Conservation (phyloP, 495 filamentous ascomycete genomes). For the Cenococcum geophilum region DNA sequence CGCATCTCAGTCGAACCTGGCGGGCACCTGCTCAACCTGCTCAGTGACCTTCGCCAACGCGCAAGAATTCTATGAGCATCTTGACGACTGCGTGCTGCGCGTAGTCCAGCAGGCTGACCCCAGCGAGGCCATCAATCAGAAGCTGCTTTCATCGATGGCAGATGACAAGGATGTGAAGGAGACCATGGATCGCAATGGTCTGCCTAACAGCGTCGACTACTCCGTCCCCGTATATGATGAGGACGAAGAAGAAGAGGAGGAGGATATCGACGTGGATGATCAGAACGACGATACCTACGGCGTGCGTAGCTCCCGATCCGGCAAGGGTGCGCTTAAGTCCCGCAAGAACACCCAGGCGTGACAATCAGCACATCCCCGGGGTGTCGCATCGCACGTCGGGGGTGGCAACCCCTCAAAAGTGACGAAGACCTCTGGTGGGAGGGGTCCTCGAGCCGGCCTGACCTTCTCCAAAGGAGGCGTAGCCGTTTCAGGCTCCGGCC, state of each 20-base stretch:
- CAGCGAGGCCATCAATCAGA: slow-evolving; percentile 90
- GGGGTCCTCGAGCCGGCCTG: slow-evolving; percentile 40
- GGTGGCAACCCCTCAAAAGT: slow-evolving; percentile 47
- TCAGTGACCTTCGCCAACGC: slow-evolving; percentile 84
- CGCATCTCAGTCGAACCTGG: slow-evolving; percentile 42
- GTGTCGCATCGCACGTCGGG: slow-evolving; percentile 50
- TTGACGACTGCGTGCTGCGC: slow-evolving; percentile 96
- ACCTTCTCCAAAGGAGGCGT: slow-evolving; percentile 46
- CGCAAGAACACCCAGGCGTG: slow-evolving; percentile 44
- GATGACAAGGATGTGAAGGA: slow-evolving; percentile 75
- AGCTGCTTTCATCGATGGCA: slow-evolving; percentile 72
- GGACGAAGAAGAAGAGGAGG: slow-evolving; percentile 50
- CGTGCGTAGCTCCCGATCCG: slow-evolving; percentile 44
- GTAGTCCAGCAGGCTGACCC: slow-evolving; percentile 98
- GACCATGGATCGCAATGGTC: slow-evolving; percentile 74
- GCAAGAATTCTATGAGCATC: slow-evolving; percentile 98
- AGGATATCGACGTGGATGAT: slow-evolving; percentile 60
- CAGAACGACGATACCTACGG: slow-evolving; percentile 56
- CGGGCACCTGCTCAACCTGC: slow-evolving; percentile 93
- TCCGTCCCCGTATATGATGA: slow-evolving; percentile 47
- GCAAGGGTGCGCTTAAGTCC: slow-evolving; percentile 45
- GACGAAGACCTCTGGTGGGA: slow-evolving; percentile 37
- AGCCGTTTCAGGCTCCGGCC: slow-evolving; percentile 54
- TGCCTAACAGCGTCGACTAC: slow-evolving; percentile 55
- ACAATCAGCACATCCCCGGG: slow-evolving; percentile 54